phyloP scores from a whole-genome alignment of 768 basidiomycete species.

The Plicaturopsis crispa region DNA sequence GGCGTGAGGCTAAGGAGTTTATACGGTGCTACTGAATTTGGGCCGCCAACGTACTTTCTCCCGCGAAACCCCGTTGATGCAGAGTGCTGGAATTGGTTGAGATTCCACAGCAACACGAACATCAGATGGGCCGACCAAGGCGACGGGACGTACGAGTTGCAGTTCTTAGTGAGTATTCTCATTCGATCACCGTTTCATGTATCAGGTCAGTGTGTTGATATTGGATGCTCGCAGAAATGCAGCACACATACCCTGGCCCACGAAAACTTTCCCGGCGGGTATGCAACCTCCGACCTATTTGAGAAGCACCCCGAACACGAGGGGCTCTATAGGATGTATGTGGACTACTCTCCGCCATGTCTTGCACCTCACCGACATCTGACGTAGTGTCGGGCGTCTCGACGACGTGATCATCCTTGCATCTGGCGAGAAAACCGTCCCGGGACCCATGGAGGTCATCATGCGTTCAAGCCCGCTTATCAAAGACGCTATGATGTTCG shows the following conservation, averaged over 20 bases:
- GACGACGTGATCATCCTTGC: constrained; percentile 24
- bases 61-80: constrained; percentile 9
- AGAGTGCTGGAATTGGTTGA: constrained; percentile 27
- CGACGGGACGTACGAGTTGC: constrained; percentile 14
- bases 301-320: constrained; percentile 29
- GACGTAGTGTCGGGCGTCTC: constrained; percentile 31
- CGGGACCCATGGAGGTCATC: constrained; percentile 23
- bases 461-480: constrained; percentile 13
- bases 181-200: too few species aligned
- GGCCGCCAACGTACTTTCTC: constrained; percentile 10
- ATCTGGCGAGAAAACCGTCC: constrained; percentile 25
- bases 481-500: constrained; percentile 21
- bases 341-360: too few species aligned
- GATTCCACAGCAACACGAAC: constrained; percentile 13
- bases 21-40: constrained; percentile 34
- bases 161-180: constrained; percentile 11
- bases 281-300: constrained; percentile 33
- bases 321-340: constrained; percentile 27
- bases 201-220: neutral
- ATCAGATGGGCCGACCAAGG: constrained; percentile 10
- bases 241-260: neutral
- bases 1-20: constrained; percentile 24
- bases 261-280: constrained; percentile 12
- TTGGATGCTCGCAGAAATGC: neutral
- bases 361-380: neutral